Conservation (phyloP, 768 basidiomycete genomes). For the Mycena latifolia region DNA sequence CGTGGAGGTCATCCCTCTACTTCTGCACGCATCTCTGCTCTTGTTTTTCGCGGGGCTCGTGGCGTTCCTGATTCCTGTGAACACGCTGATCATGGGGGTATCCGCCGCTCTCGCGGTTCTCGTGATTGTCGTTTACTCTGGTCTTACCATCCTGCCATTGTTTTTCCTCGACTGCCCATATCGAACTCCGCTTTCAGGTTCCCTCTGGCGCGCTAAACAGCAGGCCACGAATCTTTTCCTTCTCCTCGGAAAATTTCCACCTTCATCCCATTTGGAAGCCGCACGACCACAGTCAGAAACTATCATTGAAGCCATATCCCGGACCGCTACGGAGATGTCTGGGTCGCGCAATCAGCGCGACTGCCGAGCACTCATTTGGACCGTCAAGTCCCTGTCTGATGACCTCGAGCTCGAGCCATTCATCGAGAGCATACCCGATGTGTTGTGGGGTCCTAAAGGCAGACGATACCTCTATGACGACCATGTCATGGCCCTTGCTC, state of each 20-base stretch:
- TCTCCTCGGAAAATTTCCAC: neutral
- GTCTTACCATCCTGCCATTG: neutral
- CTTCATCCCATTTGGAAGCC: too few relatives aligned
- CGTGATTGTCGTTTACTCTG: neutral
- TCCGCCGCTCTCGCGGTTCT: neutral
- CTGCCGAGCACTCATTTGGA: neutral
- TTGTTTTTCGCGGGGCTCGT: conserved; percentile 33
- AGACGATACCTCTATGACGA: neutral
- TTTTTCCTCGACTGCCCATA: neutral
- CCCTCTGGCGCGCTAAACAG: neutral
- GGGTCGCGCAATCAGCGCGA: neutral
- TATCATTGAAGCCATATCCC: neutral
- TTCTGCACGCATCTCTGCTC: conserved; percentile 32
- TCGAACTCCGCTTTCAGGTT: neutral
- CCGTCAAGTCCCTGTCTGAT: neutral
- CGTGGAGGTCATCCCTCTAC: conserved; percentile 28
- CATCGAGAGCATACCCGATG: neutral
- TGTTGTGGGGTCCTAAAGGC: neutral
- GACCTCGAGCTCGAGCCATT: neutral
- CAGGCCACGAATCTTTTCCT: neutral
- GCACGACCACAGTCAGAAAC: too few relatives aligned
- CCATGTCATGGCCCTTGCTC: neutral
- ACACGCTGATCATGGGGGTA: neutral
- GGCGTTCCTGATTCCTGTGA: neutral
- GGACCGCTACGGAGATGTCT: neutral